Evolutionary conservation across 1,284 basidiomycete species (phyloP).

Genomic region (Dichomitus squalens): DNA sequence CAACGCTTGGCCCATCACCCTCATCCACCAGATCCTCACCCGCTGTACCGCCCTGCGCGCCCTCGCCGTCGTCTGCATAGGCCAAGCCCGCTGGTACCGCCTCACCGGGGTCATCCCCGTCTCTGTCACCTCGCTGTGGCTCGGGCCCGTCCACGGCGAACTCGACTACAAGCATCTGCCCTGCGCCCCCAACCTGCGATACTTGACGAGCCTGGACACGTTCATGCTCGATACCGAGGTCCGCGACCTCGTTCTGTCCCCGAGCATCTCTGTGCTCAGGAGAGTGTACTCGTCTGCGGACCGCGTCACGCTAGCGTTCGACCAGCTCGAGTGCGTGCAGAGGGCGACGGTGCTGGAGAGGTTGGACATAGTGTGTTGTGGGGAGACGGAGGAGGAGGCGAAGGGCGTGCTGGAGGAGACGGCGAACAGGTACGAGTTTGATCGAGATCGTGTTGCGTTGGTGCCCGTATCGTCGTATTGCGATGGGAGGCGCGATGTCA

Average conservation of each 20-base stretch:
- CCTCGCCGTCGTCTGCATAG: conserved; percentile 35
- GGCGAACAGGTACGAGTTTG: conserved; percentile 8
- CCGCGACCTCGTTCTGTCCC: conserved; percentile 33
- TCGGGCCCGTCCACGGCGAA: conserved; percentile 40
- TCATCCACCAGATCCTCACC: conserved; percentile 36
- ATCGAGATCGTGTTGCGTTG: conserved; percentile 18
- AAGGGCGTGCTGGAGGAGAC: conserved; percentile 5
- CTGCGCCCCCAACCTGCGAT: conserved; percentile 24
- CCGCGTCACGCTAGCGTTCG: conserved; percentile 29
- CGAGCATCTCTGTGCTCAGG: conserved; percentile 33
- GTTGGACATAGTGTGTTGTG: conserved; percentile 33
- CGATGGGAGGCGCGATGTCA: not conserved
- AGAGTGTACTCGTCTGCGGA: conserved; percentile 29
- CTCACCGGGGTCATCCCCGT: conserved; percentile 38
- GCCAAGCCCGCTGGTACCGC: conserved; percentile 35
- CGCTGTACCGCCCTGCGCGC: conserved; percentile 29
- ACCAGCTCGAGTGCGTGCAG: conserved; percentile 35
- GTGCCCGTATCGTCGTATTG: conserved; percentile 1
- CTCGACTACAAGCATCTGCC: conserved; percentile 33
- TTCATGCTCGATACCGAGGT: conserved; percentile 41
- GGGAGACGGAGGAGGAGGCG: conserved; percentile 9
- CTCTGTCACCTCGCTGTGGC: conserved; percentile 33
- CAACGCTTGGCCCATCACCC: conserved; percentile 36
- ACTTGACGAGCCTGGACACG: conserved; percentile 37
- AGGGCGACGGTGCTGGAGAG: conserved; percentile 29